These are phyloP conservation scores for Panaeolus papilionaceus DNA, from an alignment of 768 basidiomycete genomes.

Conservation along the genomic window DNA sequence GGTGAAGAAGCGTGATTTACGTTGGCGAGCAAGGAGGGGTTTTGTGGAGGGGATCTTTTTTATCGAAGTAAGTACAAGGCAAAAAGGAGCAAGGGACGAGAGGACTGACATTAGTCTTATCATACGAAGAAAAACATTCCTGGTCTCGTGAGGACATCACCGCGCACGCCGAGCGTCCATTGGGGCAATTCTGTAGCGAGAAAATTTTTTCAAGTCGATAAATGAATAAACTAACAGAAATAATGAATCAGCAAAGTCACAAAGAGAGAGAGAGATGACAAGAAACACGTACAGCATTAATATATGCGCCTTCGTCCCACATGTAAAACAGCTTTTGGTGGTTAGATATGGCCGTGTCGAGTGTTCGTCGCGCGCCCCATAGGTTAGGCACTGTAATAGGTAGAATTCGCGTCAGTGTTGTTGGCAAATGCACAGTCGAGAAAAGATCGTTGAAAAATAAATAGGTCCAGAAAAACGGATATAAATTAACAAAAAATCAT, in stretches of 20 bases:
- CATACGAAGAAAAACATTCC: conserved; percentile 67
- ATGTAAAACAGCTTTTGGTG: conserved; percentile 76
- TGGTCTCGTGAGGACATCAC: conserved; percentile 38
- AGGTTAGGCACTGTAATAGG: conserved; percentile 70
- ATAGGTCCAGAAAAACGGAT: too few species aligned
- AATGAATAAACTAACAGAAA: too few species aligned
- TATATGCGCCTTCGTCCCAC: conserved; percentile 90
- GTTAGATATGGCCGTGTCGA: conserved; percentile 79
- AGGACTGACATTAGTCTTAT: conserved; percentile 57
- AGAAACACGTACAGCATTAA: conserved; percentile 58
- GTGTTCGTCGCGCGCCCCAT: conserved; percentile 83
- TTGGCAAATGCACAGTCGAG: conserved; percentile 11
- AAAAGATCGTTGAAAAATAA: neutral
- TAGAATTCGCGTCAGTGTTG: neutral
- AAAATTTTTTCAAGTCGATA: conserved; percentile 5
- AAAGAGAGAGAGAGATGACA: neutral
- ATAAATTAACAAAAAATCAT: too few species aligned
- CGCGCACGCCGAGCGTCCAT: conserved; percentile 46
- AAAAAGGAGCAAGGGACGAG: too few species aligned
- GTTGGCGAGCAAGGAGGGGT: too few species aligned
- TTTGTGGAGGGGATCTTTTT: too few species aligned
- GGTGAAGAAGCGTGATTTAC: too few species aligned
- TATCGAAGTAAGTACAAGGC: too few species aligned
- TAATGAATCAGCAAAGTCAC: too few species aligned
- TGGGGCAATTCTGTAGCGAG: conserved; percentile 65